Evolutionary conservation across 192 early-diverging fungal species (phyloP), one percentile per base, ranked within the genome.

Genomic region (Gryganskiella cystojenkinii): DNA sequence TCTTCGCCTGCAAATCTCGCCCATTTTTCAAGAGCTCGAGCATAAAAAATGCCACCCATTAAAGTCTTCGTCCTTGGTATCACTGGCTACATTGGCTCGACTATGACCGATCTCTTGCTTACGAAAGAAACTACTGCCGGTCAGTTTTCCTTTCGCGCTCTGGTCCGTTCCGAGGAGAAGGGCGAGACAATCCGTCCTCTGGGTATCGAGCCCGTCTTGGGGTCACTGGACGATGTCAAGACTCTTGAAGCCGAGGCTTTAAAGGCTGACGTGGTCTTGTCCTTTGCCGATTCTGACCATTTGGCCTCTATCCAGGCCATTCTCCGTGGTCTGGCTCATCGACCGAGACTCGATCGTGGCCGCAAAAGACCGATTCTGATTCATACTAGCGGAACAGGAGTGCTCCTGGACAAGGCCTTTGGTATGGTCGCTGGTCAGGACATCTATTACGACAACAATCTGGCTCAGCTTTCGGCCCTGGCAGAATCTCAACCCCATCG

Each of bases 351-450:
- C 11, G 49, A 50, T 7, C 7, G 20, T 50, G 56, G 65, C 2
- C 59, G 74, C 15, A 57, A 51, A 11, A 52, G 74, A 10, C 74
- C 74, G 1, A 78, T 78, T 8, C 31, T 78, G 31, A 78, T 78
- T 37, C 74, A 78, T 28, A 78, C 74, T 22, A 69, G 66, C 9
- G 74, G 74, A 4, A 69, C 74, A 0, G 74, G 74, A n/a, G 66
- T 78, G 17, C 49, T 78, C 6, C 34, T 68, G 11, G 74, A 78
- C 22, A 7, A 20, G 15, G 65, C 61, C 14, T 35, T 46, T 19
- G 74, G 74, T 14, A 33, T 24, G 7, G 34, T 58, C 17, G n/a
- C 51, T 1, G 53, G 33, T 43, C 24, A 63, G 2, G 56, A 52
- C 4, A 60, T 78, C 15, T 78, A 78, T 49, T 53, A 69, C 20